These are phyloP conservation scores for Sclerotinia subarctica DNA, from an alignment of 2,329 filamentous ascomycete species.

Conservation along the genomic window DNA sequence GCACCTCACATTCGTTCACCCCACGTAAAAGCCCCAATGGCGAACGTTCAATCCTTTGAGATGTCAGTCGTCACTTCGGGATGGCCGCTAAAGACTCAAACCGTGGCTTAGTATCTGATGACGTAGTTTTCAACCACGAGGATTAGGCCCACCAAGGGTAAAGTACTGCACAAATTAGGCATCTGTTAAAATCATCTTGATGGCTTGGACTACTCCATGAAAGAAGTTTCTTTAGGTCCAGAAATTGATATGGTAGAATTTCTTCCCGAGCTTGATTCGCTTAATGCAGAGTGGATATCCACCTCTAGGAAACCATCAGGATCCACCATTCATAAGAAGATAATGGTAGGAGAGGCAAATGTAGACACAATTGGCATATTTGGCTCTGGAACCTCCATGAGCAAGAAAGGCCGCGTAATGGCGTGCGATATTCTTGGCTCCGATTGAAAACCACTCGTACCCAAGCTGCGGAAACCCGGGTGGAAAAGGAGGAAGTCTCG, in stretches of 20 bases:
- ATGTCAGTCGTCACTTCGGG: too few relatives aligned
- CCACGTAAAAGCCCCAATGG: too few relatives aligned
- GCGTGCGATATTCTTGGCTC: not conserved
- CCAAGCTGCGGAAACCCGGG: not conserved
- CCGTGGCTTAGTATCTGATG: too few relatives aligned
- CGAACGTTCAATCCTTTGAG: too few relatives aligned
- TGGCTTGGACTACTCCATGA: too few relatives aligned
- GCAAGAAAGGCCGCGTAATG: not conserved
- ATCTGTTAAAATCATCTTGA: not conserved
- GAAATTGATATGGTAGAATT: not conserved
- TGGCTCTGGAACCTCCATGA: not conserved
- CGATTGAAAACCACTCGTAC: not conserved
- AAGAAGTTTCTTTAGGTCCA: not conserved
- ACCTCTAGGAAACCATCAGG: not conserved
- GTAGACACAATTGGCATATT: too few relatives aligned
- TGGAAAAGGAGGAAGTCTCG: too few relatives aligned
- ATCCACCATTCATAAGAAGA: not conserved
- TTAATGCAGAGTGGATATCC: fast-evolving
- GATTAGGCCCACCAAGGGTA: not conserved
- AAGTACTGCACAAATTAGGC: not conserved
- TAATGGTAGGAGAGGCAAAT: fast-evolving
- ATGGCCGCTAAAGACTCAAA: not conserved
- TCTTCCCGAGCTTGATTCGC: not conserved
- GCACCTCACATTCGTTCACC: too few relatives aligned
- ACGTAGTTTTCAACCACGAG: too few relatives aligned